Base-by-base conservation (phyloP, 1,284 basidiomycete genomes). In the Ceratobasidium sp. region DNA sequence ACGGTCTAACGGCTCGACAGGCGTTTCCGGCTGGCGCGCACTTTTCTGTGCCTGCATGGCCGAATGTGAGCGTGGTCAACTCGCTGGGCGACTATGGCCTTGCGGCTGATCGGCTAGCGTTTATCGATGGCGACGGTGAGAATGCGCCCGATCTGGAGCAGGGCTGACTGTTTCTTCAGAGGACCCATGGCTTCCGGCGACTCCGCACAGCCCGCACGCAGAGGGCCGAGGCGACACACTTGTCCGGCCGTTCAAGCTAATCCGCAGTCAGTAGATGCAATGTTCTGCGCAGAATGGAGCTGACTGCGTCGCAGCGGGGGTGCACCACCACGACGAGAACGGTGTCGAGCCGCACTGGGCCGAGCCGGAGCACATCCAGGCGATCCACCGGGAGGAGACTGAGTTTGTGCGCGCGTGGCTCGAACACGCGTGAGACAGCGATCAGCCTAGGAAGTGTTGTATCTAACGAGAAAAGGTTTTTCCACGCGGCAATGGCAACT, bases 301-400 rank as follows among this genome's bases (percentile, higher is more conserved):
- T 75, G n/a, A 48, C 30, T 62, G 50, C 64, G 71, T 67, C 64
- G 66, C 79, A 94, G 93, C 90, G 78, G 95, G 89, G 23, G 94
- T 97, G 1, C 96, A 98, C 83, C 96, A 97, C 82, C 97, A 92
- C 82, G 96, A 97, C 81, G 94, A 96, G 85, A 93, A 94, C 82
- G 96, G 96, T 0, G 87, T 95, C n/a, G 82, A 82, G 12, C 86
- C 95, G 79, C 86, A 90, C 48, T 82, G 84, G 0, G 85, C 89
- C 38, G 96, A 98, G 82, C 97, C 97, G 0, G 82, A 85, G 10
- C 89, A 95, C 80, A 97, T 99, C 81, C 87, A 88, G 78, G 88
- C 90, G 81, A 93, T 98, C 65, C 97, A 99, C 81, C 84, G 85
- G 55, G 91, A 96, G 83, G 94, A 93, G 87, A 89, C 96, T 55